Evolutionary conservation across 2,329 filamentous ascomycete species (phyloP), one percentile per base, ranked within the genome.

Genomic region (Nemania bipapillata): DNA sequence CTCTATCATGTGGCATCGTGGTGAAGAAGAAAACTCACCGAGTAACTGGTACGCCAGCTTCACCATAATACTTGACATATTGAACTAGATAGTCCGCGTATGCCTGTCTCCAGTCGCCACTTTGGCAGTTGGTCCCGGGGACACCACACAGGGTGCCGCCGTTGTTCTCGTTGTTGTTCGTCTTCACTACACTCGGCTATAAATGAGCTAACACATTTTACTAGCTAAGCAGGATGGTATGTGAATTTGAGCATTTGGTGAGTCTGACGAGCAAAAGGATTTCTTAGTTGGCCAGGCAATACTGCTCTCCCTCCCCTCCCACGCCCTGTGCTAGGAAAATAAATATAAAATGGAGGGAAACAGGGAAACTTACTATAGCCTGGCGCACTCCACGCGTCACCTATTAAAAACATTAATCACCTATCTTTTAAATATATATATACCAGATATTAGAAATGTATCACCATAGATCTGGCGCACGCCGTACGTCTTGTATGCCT

Each of bases 1-100:
- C 8, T 15, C 49, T 7, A 6, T 8, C 4, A 3, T 2, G 28
- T 11, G 3, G 30, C 28, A 26, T 30, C 24, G 53, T 2, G 47
- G n/a, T n/a, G n/a, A n/a, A 40, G 12, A 11, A 7, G 58, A 12
- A 45, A 57, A 61, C 71, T 66, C 22, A 74, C 73, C 70, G 60
- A 47, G 72, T 74, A 66, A 73, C 71, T 11, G 74, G 74, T 1
- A 82, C 74, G 8, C 80, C 80, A 40, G 76, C 76, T 61, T 80
- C 74, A 28, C 76, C 73, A 60, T 83, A 83, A 58, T 76, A 79
- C 42, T 74, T 76, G 15, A 82, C 77, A 62, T 82, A 83, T 69
- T 81, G 77, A n/a, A 82, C 80, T 15, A 84, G 72, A 71, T 83
- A 83, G 56, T 83, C 75, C 8, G 82, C 82, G 65, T 80, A 84